phyloP scores from a whole-genome alignment of 2,329 filamentous ascomycete species.

The Byssothecium circinans region DNA sequence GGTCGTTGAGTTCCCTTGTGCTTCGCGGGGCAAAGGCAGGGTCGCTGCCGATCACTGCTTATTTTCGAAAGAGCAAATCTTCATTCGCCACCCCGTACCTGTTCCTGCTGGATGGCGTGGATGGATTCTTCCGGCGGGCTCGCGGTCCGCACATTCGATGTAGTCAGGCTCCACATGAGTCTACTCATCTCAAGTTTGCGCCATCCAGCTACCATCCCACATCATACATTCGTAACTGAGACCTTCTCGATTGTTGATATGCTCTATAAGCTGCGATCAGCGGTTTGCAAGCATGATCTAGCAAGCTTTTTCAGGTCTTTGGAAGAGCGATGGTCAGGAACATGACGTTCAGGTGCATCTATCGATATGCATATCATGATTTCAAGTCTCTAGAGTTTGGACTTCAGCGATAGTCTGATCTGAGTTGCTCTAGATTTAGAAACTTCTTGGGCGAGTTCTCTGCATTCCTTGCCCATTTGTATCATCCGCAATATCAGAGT shows the following conservation, averaged over 20 bases:
- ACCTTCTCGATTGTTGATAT: conserved; percentile 5
- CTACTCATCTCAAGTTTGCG: conserved; percentile 14
- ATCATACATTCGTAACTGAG: not conserved
- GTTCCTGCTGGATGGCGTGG: conserved; percentile 13
- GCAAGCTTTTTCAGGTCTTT: conserved; percentile 2
- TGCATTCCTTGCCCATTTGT: conserved; percentile 15
- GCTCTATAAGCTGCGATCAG: conserved; percentile 8
- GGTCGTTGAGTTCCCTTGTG: conserved; percentile 3
- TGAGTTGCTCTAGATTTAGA: conserved; percentile 5
- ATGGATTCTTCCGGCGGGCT: conserved; percentile 34
- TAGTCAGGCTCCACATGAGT: conserved; percentile 1
- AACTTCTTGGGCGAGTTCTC: conserved; percentile 14
- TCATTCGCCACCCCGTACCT: conserved; percentile 16
- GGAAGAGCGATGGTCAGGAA: conserved; percentile 17
- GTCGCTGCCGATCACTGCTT: conserved; percentile 28
- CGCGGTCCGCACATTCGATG: conserved; percentile 30
- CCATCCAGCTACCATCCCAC: conserved; percentile 11
- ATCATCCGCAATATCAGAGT: conserved; percentile 14
- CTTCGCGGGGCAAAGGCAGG: conserved; percentile 15
- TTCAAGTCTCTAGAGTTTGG: not conserved
- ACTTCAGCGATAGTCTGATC: conserved; percentile 3
- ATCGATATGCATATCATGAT: conserved; percentile 1
- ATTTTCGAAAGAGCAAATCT: conserved; percentile 14
- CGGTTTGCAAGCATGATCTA: conserved; percentile 4
- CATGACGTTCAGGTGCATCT: conserved; percentile 11